phyloP scores from a whole-genome alignment of 2,329 filamentous ascomycete genomes.

The Phialophora expanda region DNA sequence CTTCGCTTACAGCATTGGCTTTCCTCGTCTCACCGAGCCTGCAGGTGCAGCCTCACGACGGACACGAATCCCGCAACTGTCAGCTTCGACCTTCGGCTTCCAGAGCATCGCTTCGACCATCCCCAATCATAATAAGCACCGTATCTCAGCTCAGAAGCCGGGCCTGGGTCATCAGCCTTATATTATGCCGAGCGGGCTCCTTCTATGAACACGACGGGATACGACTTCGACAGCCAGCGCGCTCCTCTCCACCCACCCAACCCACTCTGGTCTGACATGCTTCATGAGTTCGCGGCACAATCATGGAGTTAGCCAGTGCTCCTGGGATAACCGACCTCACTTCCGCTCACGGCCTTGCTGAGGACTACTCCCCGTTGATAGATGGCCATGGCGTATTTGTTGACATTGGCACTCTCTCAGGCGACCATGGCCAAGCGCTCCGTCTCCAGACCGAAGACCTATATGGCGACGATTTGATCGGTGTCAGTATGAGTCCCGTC shows the following conservation, averaged over 20 bases:
- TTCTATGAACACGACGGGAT: neutral
- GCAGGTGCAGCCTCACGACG: neutral
- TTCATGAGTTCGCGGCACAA: conserved; percentile 25
- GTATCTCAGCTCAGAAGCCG: conserved; percentile 13
- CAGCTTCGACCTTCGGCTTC: conserved; percentile 2
- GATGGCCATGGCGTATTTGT: conserved; percentile 16
- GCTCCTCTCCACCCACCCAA: neutral
- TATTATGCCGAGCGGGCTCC: conserved; percentile 5
- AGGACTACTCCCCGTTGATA: conserved; percentile 13
- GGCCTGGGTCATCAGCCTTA: neutral
- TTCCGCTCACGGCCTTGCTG: conserved; percentile 24
- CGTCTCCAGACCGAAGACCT: conserved; percentile 24
- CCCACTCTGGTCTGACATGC: conserved; percentile 6
- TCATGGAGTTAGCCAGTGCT: conserved; percentile 30
- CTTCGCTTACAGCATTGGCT: conserved; percentile 4
- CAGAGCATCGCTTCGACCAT: neutral
- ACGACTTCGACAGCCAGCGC: neutral
- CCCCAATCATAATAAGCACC: conserved; percentile 19
- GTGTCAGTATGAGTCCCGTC: conserved; percentile 63
- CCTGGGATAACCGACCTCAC: conserved; percentile 23
- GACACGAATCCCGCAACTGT: neutral
- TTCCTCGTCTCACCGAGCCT: conserved; percentile 6
- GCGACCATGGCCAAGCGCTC: neutral
- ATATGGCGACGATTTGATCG: conserved; percentile 52
- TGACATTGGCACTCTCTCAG: conserved; percentile 16